Base-by-base conservation (phyloP, 108 stramenopile genomes). In the Fragilariopsis cylindrus region DNA sequence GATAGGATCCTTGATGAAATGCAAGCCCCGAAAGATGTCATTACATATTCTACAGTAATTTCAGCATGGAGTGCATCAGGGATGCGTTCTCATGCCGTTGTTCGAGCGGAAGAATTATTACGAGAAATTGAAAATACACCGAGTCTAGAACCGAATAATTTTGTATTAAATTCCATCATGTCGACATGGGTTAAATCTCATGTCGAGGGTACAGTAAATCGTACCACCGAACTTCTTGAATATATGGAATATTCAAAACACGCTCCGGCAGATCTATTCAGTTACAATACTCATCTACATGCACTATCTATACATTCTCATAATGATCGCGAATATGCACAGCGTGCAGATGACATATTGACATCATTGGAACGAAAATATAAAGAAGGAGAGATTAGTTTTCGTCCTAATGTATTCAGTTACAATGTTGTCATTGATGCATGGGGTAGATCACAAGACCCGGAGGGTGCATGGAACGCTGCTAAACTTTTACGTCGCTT, bases 351-450 rank as follows among this genome's bases (percentile, higher is more conserved):
- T 41, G 76, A 60, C 30, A 1, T 85, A 30, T 70, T 85, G 45
- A 11, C 48, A 3, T 43, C 46, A 42, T 48, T 85, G 76, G 81
- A 81, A 76, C 52, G 52, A 13, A 19, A 50, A 13, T 19, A 57
- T 47, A 57, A 78, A 3, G 19, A 15, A 67, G 70, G 80, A n/a
- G 56, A 68, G 47, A 55, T 47, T 6, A 53, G 46, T 49, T 71
- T 85, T 60, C 63, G 55, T 19, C 82, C 85, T 57, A 81, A 90
- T 57, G 56, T 84, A 39, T 95, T 95, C 71, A 83, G 87, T 7
- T 91, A 87, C 78, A 91, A 88, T 71, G 80, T 87, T 16, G 78
- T 89, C 3, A 88, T 92, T 48, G 84, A 85, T 40, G 84, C 85
- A 18, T 79, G 78, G 54, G 82, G 82, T 30, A 79, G 77, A 49